Base-by-base conservation (phyloP, 257 asterid species). In the Catharanthus roseus region DNA sequence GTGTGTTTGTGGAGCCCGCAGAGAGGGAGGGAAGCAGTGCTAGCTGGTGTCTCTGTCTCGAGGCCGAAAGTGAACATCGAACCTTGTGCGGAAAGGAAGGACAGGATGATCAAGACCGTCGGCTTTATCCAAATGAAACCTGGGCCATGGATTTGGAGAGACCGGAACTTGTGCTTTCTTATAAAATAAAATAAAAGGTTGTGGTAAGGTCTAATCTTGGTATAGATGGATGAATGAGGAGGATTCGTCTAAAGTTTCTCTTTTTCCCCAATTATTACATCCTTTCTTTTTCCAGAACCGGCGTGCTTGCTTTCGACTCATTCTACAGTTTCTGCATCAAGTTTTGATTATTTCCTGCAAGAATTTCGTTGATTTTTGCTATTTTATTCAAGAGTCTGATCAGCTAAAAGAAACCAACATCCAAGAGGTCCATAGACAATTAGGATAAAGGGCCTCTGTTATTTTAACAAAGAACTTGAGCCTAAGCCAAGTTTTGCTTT, bases 31-130 rank as follows among this genome's bases (percentile, higher is more conserved):
- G 45, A 15, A 56, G 65, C 65, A 74, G 78, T 68, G 67, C 67
- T 61, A 80, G 82, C 83, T 79, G 84, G 79, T 68, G 80, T 79
- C 74, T 60, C 85, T 84, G 74, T 82, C 80, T 62, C 58, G 39
- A 67, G 65, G 85, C 89, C 83, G 89, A 85, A 85, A 85, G 87
- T 77, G 65, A 62, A 68, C 80, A 67, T 82, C 67, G 80, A 79
- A 78, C 57, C 28, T 45, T 77, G 87, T 76, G 87, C 79, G 23
- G 16, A 28, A 80, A 72, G 61, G 69, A 71, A 45, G 70, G 69
- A 58, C 76, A 67, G 10, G 55, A 28, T 50, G 63, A 80, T 85
- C 86, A 8, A 5, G 13, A 21, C 83, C 84, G 76, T 74, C 0
- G 50, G 64, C 38, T 39, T 24, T 19, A 47, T 57, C 49, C 49